Percentiles rank a stretch among this genome's conserved stretches.
phyloP scores from a whole-genome alignment of 169 alveolate species.

The Cryptosporidium felis region DNA sequence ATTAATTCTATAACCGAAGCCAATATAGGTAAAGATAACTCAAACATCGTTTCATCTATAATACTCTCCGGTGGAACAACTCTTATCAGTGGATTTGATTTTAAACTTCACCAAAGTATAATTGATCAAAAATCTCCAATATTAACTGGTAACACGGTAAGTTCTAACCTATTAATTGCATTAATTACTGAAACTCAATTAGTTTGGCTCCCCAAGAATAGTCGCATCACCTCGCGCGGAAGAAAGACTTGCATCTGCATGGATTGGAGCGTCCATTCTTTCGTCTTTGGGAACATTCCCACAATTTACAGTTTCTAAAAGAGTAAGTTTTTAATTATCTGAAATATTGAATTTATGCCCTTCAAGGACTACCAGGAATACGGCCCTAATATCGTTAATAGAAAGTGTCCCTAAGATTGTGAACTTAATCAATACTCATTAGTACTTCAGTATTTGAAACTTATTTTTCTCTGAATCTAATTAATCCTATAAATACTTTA shows the following conservation, averaged over 20 bases:
- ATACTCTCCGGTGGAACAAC: slow-evolving; percentile 63
- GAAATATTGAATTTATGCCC: neutral
- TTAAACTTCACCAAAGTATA: slow-evolving; percentile 26
- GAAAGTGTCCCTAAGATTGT: slow-evolving; percentile 22
- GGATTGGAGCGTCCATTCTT: slow-evolving; percentile 70
- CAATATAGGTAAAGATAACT: slow-evolving; percentile 1
- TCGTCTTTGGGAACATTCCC: slow-evolving; percentile 59
- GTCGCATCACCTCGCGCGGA: slow-evolving; percentile 60
- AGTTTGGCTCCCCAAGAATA: slow-evolving; percentile 31
- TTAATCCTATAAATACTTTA: no score
- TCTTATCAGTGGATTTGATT: slow-evolving; percentile 49
- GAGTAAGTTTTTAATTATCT: slow-evolving; percentile 17
- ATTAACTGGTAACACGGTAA: neutral
- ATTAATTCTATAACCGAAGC: slow-evolving; percentile 37
- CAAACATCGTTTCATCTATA: slow-evolving; percentile 34
- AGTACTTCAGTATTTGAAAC: no score
- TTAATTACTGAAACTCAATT: neutral
- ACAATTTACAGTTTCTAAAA: slow-evolving; percentile 60
- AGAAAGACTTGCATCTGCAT: slow-evolving; percentile 63
- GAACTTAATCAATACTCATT: no score
- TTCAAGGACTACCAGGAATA: slow-evolving; percentile 59
- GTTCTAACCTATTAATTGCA: neutral
- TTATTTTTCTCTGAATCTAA: no score
- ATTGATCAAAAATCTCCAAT: slow-evolving; percentile 15
- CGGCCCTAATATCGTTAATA: slow-evolving; percentile 18